Base-by-base conservation (phyloP, 208 protist genomes). In the Leishmania major region DNA sequence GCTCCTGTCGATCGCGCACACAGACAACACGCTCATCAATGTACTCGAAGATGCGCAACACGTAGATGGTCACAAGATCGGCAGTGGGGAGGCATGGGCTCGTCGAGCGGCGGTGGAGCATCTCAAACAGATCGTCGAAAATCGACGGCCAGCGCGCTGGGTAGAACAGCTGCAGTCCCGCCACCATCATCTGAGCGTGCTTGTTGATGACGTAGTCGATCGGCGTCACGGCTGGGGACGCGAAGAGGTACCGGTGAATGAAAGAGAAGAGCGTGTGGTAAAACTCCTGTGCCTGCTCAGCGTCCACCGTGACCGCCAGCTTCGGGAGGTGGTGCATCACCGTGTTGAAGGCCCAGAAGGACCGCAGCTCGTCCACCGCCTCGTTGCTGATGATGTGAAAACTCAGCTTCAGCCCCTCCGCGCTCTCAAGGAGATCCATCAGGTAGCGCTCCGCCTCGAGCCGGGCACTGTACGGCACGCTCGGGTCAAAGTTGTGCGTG, bases 261-360 rank as follows among this genome's bases (percentile, higher is more conserved):
- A 92, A 95, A 3, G 88, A 88, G 55, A 96, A 94, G 40, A 95
- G 85, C 2, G 85, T 91, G 28, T 82, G 86, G 76, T 94, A 95
- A 8, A 96, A 77, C 80, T 92, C 88, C 47, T 87, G 84, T 10
- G 92, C 88, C 77, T 94, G 87, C 11, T 78, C 78, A 0, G 84
- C 85, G 59, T 85, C 78, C 67, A 91, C 79, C 53, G 83, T 87
- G 60, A 55, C 37, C 4, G 85, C 80, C 62, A 94, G 74, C 67
- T 49, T 15, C 17, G 91, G 88, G 40, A 97, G 78, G 80, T 95
- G 94, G 62, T 92, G 80, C 66, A 94, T 91, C 10, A 97, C 88
- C 0, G 94, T 94, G 78, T 95, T 97, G 85, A 95, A 93, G 5
- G 94, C 92, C 94, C 94, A 97, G 80, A 95, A 97, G 78, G 85